phyloP scores from a whole-genome alignment of 106 monocot species.

The Apostasia ramifera region DNA sequence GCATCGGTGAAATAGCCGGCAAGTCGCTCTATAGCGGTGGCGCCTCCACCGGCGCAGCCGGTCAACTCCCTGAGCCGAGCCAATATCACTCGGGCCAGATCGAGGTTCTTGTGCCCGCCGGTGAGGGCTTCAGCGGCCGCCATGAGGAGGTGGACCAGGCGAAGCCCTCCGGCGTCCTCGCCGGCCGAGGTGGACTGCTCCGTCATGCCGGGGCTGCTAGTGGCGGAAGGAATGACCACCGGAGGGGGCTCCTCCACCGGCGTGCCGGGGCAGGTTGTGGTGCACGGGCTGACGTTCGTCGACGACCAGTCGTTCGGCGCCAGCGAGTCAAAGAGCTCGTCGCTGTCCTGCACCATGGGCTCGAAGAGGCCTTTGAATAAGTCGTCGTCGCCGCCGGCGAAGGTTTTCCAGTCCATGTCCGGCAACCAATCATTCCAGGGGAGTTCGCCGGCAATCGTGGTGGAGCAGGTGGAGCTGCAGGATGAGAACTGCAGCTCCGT shows the following conservation, averaged over 20 bases:
- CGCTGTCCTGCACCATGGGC: constrained; percentile 19
- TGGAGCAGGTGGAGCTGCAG: constrained; percentile 26
- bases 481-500: constrained; percentile 20
- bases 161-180: constrained; percentile 22
- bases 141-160: constrained; percentile 48
- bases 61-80: constrained; percentile 66
- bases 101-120: constrained; percentile 24
- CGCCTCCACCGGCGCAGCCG: neutral
- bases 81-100: constrained; percentile 62
- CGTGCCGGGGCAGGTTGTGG: neutral
- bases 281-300: neutral
- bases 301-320: neutral
- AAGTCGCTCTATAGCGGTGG: constrained; percentile 50
- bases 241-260: neutral
- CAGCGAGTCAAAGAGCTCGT: too few relatives aligned
- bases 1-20: constrained; percentile 56
- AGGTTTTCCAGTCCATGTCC: constrained; percentile 20
- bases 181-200: neutral
- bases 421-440: constrained; percentile 16
- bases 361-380: constrained; percentile 25
- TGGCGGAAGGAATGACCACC: neutral
- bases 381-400: constrained; percentile 7
- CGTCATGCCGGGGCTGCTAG: neutral
- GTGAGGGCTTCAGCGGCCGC: constrained; percentile 50
- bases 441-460: constrained; percentile 9